phyloP scores from a whole-genome alignment of 108 stramenopile genomes.

The Asterionellopsis glacialis region DNA sequence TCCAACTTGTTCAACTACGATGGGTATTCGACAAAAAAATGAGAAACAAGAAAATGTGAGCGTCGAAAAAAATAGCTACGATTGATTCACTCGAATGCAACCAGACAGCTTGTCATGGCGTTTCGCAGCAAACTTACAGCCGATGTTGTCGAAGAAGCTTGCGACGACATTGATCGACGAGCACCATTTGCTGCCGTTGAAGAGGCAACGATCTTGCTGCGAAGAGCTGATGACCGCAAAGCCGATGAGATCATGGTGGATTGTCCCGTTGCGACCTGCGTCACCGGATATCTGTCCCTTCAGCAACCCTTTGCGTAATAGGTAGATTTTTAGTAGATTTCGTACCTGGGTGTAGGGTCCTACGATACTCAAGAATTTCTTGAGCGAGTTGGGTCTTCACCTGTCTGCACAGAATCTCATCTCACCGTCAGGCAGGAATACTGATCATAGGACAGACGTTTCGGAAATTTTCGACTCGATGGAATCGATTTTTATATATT shows the following conservation, averaged over 20 bases:
- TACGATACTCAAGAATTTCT: no score
- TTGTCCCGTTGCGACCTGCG: constrained; percentile 4
- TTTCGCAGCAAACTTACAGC: constrained; percentile 44
- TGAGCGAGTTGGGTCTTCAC: no score
- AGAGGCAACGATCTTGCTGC: not conserved
- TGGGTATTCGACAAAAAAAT: constrained; percentile 4
- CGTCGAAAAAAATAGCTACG: not conserved
- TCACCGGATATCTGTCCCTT: constrained; percentile 4
- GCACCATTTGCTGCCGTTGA: constrained; percentile 15
- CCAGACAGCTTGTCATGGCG: not conserved
- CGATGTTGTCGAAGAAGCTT: constrained; percentile 67
- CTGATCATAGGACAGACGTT: no score
- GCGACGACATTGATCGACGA: constrained; percentile 58
- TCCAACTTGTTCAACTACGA: constrained; percentile 71
- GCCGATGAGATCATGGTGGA: not conserved
- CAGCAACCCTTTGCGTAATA: no score
- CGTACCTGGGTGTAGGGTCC: no score
- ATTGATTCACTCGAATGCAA: not conserved
- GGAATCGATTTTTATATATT: no score
- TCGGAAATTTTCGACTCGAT: no score
- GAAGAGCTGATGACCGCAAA: not conserved
- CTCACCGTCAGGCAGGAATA: no score
- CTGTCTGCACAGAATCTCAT: no score
- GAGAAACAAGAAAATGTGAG: not conserved
- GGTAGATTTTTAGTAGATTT: no score